Base-by-base conservation (phyloP, 1,284 basidiomycete species). In the Caloboletus firmus region DNA sequence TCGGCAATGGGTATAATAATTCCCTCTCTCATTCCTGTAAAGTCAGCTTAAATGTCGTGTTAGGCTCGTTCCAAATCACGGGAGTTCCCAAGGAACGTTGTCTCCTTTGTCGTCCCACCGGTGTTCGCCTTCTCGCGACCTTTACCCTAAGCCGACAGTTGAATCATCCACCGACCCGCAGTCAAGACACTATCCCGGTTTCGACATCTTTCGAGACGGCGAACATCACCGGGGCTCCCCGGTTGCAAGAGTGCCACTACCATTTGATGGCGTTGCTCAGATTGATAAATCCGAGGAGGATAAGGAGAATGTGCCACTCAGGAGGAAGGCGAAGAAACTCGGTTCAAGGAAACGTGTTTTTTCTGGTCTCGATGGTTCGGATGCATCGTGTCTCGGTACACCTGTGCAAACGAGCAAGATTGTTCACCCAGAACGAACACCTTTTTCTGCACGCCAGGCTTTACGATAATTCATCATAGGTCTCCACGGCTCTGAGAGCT, bases 161-260 rank as follows among this genome's bases (percentile, higher is more conserved):
- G 51, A 68, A 17, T 73, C 74, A 17, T 73, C 72, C 22, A 68
- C 73, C 40, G 79, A 86, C 62, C 79, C 79, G 8, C 76, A 79
- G 45, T 88, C 86, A 11, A 73, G 78, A 34, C 89, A 90, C 63
- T 88, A 87, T 65, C 88, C 88, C 10, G 87, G 88, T 17, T 91
- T 91, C 62, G 71, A 75, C 50, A 76, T 90, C 42, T 77, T 80
- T 65, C 77, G 73, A 59, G 87, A 89, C 64, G 63, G 74, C 12
- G 74, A 79, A 61, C 66, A 74, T 51, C 48, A 68, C 36, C 57
- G 75, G 8, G 48, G 15, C 31, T 46, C 57, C 13, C 45, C 41
- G 2, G 22, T 44, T 32, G 20, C 36, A 15, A 47, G 54, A 28
- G 50, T 51, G 12, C 43, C 44, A 0, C 28, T 40, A 45, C 41